Evolutionary conservation across 306 rosid genomes (phyloP).

Genomic region (Fagus crenata): DNA sequence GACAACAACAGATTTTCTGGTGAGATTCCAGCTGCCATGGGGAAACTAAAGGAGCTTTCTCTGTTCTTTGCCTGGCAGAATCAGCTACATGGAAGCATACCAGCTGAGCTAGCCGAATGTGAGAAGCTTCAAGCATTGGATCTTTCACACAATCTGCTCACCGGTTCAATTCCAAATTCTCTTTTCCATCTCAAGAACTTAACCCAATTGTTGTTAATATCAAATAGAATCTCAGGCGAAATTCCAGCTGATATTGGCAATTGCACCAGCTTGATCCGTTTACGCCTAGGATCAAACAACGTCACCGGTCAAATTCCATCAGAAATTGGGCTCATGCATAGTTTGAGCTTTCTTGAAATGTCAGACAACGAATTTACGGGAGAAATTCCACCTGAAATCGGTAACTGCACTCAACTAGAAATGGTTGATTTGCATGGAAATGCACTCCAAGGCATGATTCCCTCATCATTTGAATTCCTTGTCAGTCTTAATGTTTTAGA

Average conservation of each 20-base stretch:
- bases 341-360: slow-evolving; percentile 76
- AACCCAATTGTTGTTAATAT: slow-evolving; percentile 75
- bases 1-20: slow-evolving; percentile 87
- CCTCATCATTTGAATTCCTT: slow-evolving; percentile 64
- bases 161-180: slow-evolving; percentile 66
- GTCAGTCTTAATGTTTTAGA: slow-evolving; percentile 67
- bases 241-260: slow-evolving; percentile 76
- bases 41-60: slow-evolving; percentile 70
- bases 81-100: slow-evolving; percentile 74
- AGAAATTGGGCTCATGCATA: slow-evolving; percentile 59
- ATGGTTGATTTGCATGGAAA: slow-evolving; percentile 89
- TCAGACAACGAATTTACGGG: slow-evolving; percentile 68
- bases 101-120: slow-evolving; percentile 68
- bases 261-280: slow-evolving; percentile 66
- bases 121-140: slow-evolving; percentile 87
- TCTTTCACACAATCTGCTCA: slow-evolving; percentile 79
- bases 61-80: slow-evolving; percentile 93
- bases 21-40: slow-evolving; percentile 68
- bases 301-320: slow-evolving; percentile 74
- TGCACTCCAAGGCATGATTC: slow-evolving; percentile 69
- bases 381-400: slow-evolving; percentile 69
- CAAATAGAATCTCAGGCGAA: slow-evolving; percentile 74
- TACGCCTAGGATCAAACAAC: slow-evolving; percentile 83
- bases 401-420: slow-evolving; percentile 73
- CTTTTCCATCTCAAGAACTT: slow-evolving; percentile 79